A percentile compares a stretch with the other conserved stretches of the same genome.
Conservation (phyloP, 2,329 filamentous ascomycete genomes). For the Shiraia bambusicola region DNA sequence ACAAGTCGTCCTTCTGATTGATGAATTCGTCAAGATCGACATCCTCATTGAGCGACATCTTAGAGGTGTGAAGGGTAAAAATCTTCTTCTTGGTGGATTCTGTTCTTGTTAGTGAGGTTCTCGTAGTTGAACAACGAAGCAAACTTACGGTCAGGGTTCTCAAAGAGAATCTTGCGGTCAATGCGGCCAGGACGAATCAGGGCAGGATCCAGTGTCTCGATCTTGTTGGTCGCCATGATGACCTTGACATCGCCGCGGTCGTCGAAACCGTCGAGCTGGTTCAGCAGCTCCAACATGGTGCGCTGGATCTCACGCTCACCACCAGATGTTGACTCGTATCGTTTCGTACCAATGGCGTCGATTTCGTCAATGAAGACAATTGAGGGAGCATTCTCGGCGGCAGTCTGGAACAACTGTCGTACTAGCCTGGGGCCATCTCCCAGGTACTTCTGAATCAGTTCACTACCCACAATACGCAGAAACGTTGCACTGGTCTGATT, state of each 20-base stretch:
- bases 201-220: constrained; percentile 93
- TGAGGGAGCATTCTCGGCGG: constrained; percentile 91
- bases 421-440: constrained; percentile 94
- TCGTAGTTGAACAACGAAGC: background rate
- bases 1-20: constrained; percentile 92
- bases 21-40: constrained; percentile 99
- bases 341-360: constrained; percentile 97
- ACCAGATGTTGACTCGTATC: constrained; percentile 95
- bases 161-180: constrained; percentile 90
- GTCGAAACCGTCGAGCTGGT: constrained; percentile 98
- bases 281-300: constrained; percentile 97
- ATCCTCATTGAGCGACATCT: constrained; percentile 96
- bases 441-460: constrained; percentile 97
- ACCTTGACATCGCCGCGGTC: constrained; percentile 99
- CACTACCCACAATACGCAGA: constrained; percentile 92
- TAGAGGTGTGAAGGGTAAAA: constrained; percentile 95
- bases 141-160: constrained; percentile 67
- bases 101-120: constrained; percentile 56
- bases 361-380: constrained; percentile 99
- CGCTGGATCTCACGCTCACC: constrained; percentile 97
- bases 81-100: constrained; percentile 98
- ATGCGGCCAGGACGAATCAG: constrained; percentile 96
- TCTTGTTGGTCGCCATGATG: constrained; percentile 99
- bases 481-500: constrained; percentile 99
- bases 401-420: constrained; percentile 93